A percentile compares a stretch with the other conserved stretches of the same genome.
These are phyloP conservation scores for Coniochaeta sp. DNA, from an alignment of 2,329 filamentous ascomycete genomes.

Conservation along the genomic window DNA sequence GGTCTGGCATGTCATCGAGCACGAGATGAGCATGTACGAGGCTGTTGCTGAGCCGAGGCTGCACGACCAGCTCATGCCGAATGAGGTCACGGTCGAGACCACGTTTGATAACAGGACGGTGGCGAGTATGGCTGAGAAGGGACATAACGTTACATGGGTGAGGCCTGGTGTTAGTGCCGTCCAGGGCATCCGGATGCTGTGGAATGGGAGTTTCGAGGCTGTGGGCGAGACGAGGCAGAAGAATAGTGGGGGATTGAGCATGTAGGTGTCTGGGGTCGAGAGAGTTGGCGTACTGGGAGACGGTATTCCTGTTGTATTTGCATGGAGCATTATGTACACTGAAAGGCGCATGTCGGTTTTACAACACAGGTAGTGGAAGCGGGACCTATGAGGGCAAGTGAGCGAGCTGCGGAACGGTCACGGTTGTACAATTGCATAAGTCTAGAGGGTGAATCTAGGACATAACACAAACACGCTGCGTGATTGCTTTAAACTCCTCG, in stretches of 20 bases:
- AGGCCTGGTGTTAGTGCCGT: slow-evolving; percentile 59
- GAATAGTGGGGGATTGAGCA: slow-evolving; percentile 60
- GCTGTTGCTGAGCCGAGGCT: slow-evolving; percentile 63
- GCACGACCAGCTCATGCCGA: slow-evolving; percentile 76
- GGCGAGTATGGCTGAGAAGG: slow-evolving; percentile 54
- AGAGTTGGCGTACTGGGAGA: neutral
- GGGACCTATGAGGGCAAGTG: neutral
- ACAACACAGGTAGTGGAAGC: neutral
- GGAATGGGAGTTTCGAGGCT: slow-evolving; percentile 66
- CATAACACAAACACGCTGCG: neutral
- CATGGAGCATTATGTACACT: neutral
- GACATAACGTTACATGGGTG: slow-evolving; percentile 71
- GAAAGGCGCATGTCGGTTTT: neutral
- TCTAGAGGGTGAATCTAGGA: neutral
- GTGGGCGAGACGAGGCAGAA: slow-evolving; percentile 74
- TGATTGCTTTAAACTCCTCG: neutral
- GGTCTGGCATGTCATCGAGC: slow-evolving; percentile 66
- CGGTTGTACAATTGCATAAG: neutral
- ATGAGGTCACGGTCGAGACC: slow-evolving; percentile 62
- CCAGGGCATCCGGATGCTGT: slow-evolving; percentile 60
- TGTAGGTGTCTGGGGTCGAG: slow-evolving; percentile 19
- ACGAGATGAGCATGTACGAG: slow-evolving; percentile 48
- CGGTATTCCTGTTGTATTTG: neutral
- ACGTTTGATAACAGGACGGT: slow-evolving; percentile 63
- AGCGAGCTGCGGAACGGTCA: neutral